phyloP scores from a whole-genome alignment of 805 yeast species.

The Candida glaebosa region DNA sequence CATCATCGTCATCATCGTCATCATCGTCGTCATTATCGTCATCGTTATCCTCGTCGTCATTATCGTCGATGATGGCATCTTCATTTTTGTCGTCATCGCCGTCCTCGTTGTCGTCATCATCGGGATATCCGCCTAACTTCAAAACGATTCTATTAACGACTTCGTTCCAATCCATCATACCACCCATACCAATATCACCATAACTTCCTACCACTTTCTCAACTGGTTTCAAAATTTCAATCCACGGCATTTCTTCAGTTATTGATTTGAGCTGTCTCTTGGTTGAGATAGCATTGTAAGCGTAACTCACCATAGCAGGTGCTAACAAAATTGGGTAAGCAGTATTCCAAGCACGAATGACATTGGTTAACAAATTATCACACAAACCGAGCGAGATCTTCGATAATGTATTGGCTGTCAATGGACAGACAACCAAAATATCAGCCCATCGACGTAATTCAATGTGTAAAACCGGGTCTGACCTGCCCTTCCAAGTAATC shows the following conservation, averaged over 20 bases:
- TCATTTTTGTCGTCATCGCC: constrained; percentile 42
- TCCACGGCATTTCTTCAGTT: constrained; percentile 91
- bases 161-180: constrained; percentile 97
- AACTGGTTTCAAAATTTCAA: constrained; percentile 88
- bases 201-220: constrained; percentile 90
- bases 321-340: constrained; percentile 85
- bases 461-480: constrained; percentile 92
- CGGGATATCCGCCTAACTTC: constrained; percentile 56
- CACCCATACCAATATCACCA: constrained; percentile 99
- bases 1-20: constrained; percentile 16
- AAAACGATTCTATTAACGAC: constrained; percentile 81
- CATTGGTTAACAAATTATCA: constrained; percentile 86
- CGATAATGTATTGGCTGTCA: constrained; percentile 88
- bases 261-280: constrained; percentile 75
- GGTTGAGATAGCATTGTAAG: constrained; percentile 86
- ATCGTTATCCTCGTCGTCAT: constrained; percentile 36
- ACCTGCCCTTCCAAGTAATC: constrained; percentile 71
- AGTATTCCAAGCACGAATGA: constrained; percentile 94
- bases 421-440: constrained; percentile 86
- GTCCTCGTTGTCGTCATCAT: constrained; percentile 46
- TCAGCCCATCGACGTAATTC: constrained; percentile 98
- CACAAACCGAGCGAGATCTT: constrained; percentile 89
- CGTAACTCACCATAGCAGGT: constrained; percentile 93
- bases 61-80: constrained; percentile 33
- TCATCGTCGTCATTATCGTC: constrained; percentile 34